Evolutionary conservation across 2,329 filamentous ascomycete genomes (phyloP).

Genomic region (Xylariomycetidae sp.): DNA sequence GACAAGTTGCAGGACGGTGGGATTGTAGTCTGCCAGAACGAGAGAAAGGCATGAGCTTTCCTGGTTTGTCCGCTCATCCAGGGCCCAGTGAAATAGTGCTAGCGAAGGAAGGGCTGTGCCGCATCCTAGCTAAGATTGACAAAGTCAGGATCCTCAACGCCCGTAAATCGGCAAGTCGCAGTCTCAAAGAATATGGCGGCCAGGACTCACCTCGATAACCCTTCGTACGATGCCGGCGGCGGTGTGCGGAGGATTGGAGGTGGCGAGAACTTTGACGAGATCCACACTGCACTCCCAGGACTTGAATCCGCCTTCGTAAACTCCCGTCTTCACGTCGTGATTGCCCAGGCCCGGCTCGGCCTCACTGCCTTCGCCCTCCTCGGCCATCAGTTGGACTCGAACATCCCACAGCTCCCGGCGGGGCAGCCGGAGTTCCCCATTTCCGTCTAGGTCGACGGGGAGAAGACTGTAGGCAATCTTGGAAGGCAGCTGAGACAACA

Average conservation of each 20-base stretch:
- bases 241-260: constrained; percentile 30
- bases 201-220: constrained; percentile 50
- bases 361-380: constrained; percentile 35
- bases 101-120: constrained; percentile 70
- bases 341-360: constrained; percentile 48
- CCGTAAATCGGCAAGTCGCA: constrained; percentile 2
- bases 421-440: constrained; percentile 50
- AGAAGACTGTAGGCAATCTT: constrained; percentile 66
- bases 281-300: constrained; percentile 85
- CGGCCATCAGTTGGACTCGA: constrained; percentile 73
- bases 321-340: constrained; percentile 71
- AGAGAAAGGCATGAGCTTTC: constrained; percentile 43
- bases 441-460: constrained; percentile 53
- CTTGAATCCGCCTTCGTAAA: constrained; percentile 86
- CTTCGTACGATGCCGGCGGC: constrained; percentile 31
- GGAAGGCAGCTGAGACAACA: constrained; percentile 59
- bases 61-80: constrained; percentile 24
- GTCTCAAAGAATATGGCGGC: neutral
- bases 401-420: constrained; percentile 78
- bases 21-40: constrained; percentile 74
- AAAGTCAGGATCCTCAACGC: constrained; percentile 19
- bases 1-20: constrained; percentile 68
- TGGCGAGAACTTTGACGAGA: constrained; percentile 61
- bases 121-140: constrained; percentile 58
- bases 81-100: constrained; percentile 60